Conservation (phyloP, 225 moss, liverwort and hornwort species). For the Polytrichum commune region DNA sequence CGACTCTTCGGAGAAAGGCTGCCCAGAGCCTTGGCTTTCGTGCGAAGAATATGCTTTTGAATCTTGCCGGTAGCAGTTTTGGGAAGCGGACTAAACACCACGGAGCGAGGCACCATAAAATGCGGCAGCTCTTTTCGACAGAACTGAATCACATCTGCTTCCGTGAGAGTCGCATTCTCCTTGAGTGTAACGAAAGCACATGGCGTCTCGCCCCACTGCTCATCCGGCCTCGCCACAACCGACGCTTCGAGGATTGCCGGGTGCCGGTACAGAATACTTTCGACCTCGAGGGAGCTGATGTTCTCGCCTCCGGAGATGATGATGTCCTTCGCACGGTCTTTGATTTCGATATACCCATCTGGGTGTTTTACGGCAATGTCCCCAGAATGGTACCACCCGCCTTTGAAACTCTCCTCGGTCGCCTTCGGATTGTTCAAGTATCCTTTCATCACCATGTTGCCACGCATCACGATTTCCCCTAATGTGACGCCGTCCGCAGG, state of each 20-base stretch:
- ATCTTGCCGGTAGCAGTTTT: constrained; percentile 68
- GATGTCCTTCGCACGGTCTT: constrained; percentile 80
- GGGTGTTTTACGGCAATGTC: constrained; percentile 82
- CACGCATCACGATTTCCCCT: constrained; percentile 73
- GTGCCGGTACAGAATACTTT: constrained; percentile 47
- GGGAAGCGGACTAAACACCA: constrained; percentile 53
- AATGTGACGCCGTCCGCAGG: constrained; percentile 51
- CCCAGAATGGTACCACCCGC: constrained; percentile 85
- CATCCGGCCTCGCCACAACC: constrained; percentile 58
- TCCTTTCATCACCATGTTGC: constrained; percentile 82
- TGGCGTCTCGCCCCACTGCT: constrained; percentile 48
- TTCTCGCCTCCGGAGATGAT: constrained; percentile 92
- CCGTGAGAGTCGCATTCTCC: constrained; percentile 14
- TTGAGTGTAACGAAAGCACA: constrained; percentile 54
- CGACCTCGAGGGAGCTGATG: constrained; percentile 83
- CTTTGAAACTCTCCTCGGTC: constrained; percentile 63
- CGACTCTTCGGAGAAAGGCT: constrained; percentile 28
- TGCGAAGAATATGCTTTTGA: constrained; percentile 54
- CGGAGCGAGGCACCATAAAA: constrained; percentile 51
- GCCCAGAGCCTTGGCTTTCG: constrained; percentile 38
- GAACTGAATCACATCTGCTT: constrained; percentile 42
- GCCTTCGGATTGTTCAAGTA: constrained; percentile 72
- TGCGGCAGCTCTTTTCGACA: constrained; percentile 43
- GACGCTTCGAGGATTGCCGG: constrained; percentile 53
- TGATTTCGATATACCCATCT: constrained; percentile 74